Percentiles rank a stretch among this genome's conserved stretches.
Evolutionary conservation across 345 rosid genomes (phyloP).

Genomic region (Raphanus raphanistrum): DNA sequence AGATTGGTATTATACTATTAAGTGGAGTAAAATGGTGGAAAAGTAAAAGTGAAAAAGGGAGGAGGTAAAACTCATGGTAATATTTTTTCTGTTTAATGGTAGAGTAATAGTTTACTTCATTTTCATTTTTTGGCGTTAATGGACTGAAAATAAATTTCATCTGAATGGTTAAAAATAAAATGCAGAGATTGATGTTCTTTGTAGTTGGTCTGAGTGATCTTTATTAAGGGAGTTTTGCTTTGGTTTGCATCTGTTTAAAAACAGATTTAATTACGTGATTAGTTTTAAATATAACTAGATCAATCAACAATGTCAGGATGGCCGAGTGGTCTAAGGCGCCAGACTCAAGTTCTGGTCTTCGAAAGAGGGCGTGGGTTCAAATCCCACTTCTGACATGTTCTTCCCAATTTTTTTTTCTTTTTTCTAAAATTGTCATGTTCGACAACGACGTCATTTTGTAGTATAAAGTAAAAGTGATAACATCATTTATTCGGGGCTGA

Average conservation of each 20-base stretch:
- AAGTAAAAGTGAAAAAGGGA: too few relatives aligned
- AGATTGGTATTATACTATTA: too few relatives aligned
- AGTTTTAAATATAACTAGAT: rapidly evolving
- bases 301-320: conserved; percentile 49
- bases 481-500: neutral
- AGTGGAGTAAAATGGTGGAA: too few relatives aligned
- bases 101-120: too few relatives aligned
- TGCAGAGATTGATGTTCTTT: neutral
- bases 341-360: conserved; percentile 80
- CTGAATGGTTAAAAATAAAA: too few relatives aligned
- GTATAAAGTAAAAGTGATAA: neutral
- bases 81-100: too few relatives aligned
- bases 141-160: too few relatives aligned
- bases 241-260: neutral
- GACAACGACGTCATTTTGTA: neutral
- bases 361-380: conserved; percentile 35
- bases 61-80: too few relatives aligned
- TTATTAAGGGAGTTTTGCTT: neutral
- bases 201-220: neutral
- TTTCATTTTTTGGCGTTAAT: too few relatives aligned
- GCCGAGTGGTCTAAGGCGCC: conserved; percentile 95
- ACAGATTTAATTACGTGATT: neutral
- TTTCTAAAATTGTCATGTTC: neutral
- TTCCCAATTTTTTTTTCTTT: neutral
- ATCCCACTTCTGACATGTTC: conserved; percentile 17